Base-by-base conservation (phyloP, 2,329 filamentous ascomycete species). In the Aspergillus quadrilineatus region DNA sequence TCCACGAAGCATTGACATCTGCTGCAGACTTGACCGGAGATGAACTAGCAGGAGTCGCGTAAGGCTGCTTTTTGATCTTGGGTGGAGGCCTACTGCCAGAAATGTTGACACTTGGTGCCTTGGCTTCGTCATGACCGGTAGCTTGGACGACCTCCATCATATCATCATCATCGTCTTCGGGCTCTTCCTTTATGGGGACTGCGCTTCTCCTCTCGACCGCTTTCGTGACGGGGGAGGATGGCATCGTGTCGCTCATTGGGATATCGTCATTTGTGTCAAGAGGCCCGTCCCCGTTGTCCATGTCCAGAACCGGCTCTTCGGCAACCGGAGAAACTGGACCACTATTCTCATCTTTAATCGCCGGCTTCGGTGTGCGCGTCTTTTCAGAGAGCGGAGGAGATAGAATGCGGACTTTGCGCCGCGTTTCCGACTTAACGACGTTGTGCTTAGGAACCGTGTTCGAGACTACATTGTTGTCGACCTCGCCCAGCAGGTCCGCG, bases 131-230 rank as follows among this genome's bases (percentile, higher is more conserved):
- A 56, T 83, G 81, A 14, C 87, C 89, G 37, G 88, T 84, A 55
- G 83, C 84, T 71, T 95, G 89, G 22, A 89, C 86, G 52, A 97
- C 85, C 69, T 96, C 92, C 86, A 97, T 90, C 77, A 92, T 81
- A 60, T 87, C 84, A 45, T 90, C 88, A 34, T 96, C 90, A 22
- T 89, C 86, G 2, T 90, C 88, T 10, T 91, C 89, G 1, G 86
- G 82, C 10, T 88, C 85, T 58, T 89, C 86, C 63, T 87, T 86
- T 30, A 85, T 71, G 2, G 70, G 59, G 75, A 75, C 67, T 76
- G 83, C 63, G 70, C 69, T 77, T 73, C 89, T 94, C 58, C 92
- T 85, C 67, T 89, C 85, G 6, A 89, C 85, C 37, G 87, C 89
- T 66, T 92, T 92, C 42, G 85, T 84, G 6, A 91, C 86, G 0